These are phyloP conservation scores for Anacardium occidentale DNA, from an alignment of 345 rosid species.

Conservation along the genomic window DNA sequence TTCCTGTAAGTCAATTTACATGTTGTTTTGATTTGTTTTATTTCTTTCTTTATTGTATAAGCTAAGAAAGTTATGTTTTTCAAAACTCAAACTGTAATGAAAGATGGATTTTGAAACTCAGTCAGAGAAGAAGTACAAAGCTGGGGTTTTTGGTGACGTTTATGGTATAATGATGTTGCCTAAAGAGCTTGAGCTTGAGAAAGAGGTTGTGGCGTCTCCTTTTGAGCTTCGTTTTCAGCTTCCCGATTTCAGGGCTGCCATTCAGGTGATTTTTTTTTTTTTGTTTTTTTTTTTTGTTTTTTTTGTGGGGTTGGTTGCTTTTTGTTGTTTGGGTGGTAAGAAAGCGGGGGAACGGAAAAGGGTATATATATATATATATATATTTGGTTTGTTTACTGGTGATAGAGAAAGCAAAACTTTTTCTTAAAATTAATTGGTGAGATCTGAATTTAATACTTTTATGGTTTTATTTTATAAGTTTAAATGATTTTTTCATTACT, in stretches of 20 bases:
- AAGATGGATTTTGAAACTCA: conserved; percentile 44
- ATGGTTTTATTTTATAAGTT: background rate
- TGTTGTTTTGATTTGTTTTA: background rate
- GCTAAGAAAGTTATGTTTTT: background rate
- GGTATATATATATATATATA: background rate
- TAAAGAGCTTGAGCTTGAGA: conserved; percentile 53
- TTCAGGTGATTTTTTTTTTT: conserved; percentile 39
- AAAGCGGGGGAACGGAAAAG: background rate
- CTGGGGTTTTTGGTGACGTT: conserved; percentile 49
- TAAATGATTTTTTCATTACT: background rate
- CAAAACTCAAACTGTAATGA: background rate
- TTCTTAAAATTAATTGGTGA: background rate
- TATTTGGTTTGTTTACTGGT: background rate
- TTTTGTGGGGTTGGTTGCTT: background rate
- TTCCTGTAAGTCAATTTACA: conserved; percentile 29
- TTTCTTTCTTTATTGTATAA: background rate
- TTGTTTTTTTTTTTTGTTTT: conserved; percentile 7
- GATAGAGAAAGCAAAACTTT: background rate
- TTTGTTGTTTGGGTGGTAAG: conserved; percentile 16
- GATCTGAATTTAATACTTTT: background rate
- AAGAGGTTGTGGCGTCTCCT: conserved; percentile 43
- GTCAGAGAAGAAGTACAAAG: conserved; percentile 44
- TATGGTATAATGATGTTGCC: conserved; percentile 53
- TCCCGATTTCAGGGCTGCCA: conserved; percentile 53
- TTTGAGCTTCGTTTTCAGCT: conserved; percentile 56